Base-by-base conservation (phyloP, 495 filamentous ascomycete genomes). In the Apodospora peruviana region DNA sequence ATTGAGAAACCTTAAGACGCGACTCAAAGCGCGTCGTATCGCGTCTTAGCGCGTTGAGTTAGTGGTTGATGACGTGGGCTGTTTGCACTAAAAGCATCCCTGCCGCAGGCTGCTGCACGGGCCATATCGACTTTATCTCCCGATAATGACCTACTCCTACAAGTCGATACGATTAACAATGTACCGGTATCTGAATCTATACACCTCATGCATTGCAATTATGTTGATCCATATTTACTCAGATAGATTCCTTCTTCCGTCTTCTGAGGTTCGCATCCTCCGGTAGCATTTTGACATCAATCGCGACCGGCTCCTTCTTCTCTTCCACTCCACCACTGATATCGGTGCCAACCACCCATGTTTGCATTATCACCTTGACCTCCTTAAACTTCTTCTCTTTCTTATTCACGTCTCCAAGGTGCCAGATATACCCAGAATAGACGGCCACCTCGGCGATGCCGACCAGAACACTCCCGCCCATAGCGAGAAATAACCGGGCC, bases 361-460 rank as follows among this genome's bases (percentile, higher is more conserved):
- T 82, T 52, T 82, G 74, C 17, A 85, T 65, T 17, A 88, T 71
- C 46, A 84, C 73, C 64, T 91, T 94, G 47, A 77, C 66, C 68
- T 95, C 90, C 47, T 73, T 79, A 43, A 80, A 62, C 35, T 69
- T 76, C 64, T 73, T 80, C 55, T 88, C 85, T 47, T 73, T 77
- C 36, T 68, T 73, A 55, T 85, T 84, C 1, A 88, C 88, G 59
- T 87, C 74, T 22, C 82, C 78, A 22, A 95, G 68, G 59, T 90
- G 83, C 69, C 83, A 76, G 36, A 95, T 66, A 69, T 95, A 98
- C 5, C 89, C 88, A 10, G 78, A 81, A 66, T 97, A 96, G 32
- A 97, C 81, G 19, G 84, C 83, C 9, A 93, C 84, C 65, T 98
- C 93, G 4, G 90, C 91, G 39, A 94, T 71, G 3, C 84, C 90